Conservation (phyloP, 768 basidiomycete species). For the Boletus rufocinnamomeus region DNA sequence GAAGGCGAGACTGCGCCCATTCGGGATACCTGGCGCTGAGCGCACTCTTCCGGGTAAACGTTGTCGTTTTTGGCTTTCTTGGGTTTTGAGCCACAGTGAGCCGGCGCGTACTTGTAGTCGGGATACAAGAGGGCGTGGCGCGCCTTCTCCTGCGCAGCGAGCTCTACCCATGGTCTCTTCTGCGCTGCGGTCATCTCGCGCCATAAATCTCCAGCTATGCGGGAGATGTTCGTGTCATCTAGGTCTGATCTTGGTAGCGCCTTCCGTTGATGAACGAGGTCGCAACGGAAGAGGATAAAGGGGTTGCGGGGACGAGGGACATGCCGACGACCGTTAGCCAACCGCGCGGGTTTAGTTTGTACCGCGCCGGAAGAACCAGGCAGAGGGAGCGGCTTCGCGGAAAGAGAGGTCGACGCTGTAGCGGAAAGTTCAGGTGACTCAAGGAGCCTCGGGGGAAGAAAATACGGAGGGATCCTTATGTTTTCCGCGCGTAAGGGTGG, state of each 20-base stretch:
- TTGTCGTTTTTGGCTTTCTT: conserved; percentile 23
- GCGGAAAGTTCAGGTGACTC: conserved; percentile 3
- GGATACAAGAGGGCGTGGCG: conserved; percentile 44
- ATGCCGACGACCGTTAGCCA: conserved; percentile 40
- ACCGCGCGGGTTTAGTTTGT: conserved; percentile 18
- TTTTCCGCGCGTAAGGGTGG: conserved; percentile 14
- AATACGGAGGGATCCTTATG: conserved; percentile 7
- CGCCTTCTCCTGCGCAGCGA: conserved; percentile 52
- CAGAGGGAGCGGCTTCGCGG: conserved; percentile 24
- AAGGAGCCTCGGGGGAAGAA: conserved; percentile 12
- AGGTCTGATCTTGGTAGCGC: conserved; percentile 55
- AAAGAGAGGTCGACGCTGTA: neutral
- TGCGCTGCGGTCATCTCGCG: conserved; percentile 49
- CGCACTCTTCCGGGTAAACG: conserved; percentile 10
- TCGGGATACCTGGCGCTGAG: conserved; percentile 13
- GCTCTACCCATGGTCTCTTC: conserved; percentile 50
- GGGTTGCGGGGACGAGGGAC: conserved; percentile 75
- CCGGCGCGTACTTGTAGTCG: conserved; percentile 44
- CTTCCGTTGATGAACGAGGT: conserved; percentile 65
- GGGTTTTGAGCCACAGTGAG: conserved; percentile 19
- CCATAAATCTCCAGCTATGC: conserved; percentile 70
- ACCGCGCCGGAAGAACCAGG: conserved; percentile 28
- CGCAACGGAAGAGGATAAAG: conserved; percentile 78
- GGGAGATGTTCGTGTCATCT: conserved; percentile 69
- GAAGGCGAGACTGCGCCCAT: conserved; percentile 1